These are phyloP conservation scores for Sporisorium sorghi DNA, from an alignment of 1,284 basidiomycete genomes.

Conservation along the genomic window DNA sequence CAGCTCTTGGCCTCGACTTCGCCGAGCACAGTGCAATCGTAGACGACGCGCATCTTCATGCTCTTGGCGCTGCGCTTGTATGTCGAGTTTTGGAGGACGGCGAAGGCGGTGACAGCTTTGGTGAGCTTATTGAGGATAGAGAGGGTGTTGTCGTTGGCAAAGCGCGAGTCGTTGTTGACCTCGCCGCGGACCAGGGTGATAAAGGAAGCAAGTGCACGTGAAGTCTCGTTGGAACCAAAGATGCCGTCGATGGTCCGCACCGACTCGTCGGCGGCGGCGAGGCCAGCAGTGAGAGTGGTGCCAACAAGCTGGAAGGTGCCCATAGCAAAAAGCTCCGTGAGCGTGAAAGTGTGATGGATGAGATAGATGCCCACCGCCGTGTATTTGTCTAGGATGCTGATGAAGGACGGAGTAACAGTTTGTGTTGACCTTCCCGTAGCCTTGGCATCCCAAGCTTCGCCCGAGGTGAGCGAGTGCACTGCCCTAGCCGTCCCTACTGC, in stretches of 20 bases:
- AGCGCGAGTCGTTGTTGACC: slow-evolving; percentile 66
- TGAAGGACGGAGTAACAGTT: slow-evolving; percentile 63
- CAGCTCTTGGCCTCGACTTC: slow-evolving; percentile 67
- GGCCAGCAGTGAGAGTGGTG: slow-evolving; percentile 40
- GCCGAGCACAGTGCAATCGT: slow-evolving; percentile 71
- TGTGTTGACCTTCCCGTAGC: slow-evolving; percentile 27
- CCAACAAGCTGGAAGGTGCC: slow-evolving; percentile 71
- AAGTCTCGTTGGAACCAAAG: slow-evolving; percentile 73
- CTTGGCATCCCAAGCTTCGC: slow-evolving; percentile 50
- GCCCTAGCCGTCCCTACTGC: slow-evolving; percentile 57
- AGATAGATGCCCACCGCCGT: slow-evolving; percentile 73
- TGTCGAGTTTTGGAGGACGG: slow-evolving; percentile 72
- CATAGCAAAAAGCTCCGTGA: slow-evolving; percentile 73
- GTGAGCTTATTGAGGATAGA: slow-evolving; percentile 68
- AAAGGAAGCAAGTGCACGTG: slow-evolving; percentile 71
- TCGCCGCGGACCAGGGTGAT: slow-evolving; percentile 72
- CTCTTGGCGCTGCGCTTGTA: slow-evolving; percentile 69
- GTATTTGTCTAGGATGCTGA: slow-evolving; percentile 72
- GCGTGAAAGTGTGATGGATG: slow-evolving; percentile 72
- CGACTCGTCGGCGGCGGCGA: slow-evolving; percentile 71
- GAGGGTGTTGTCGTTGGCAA: slow-evolving; percentile 63
- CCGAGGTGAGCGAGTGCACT: slow-evolving; percentile 47
- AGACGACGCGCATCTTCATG: slow-evolving; percentile 70
- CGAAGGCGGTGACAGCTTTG: slow-evolving; percentile 73
- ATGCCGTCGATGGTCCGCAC: slow-evolving; percentile 72